A percentile compares a stretch with the other conserved stretches of the same genome.
phyloP scores from a whole-genome alignment of 1,284 basidiomycete genomes.

The Cryptococcus sp. region DNA sequence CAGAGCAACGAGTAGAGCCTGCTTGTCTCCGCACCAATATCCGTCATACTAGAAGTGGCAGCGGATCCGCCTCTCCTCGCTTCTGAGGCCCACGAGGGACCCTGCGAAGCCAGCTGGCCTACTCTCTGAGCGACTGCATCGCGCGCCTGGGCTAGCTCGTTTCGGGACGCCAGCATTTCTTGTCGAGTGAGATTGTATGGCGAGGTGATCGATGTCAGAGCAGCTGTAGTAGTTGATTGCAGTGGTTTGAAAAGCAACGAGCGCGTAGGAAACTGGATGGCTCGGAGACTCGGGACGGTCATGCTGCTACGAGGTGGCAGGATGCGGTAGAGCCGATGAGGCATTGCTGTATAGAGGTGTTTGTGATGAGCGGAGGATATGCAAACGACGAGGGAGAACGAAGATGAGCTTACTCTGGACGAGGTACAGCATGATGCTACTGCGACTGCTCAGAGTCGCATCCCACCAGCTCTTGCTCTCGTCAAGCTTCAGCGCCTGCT shows the following conservation, averaged over 20 bases:
- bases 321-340: conserved; percentile 40
- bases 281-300: conserved; percentile 22
- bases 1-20: not conserved
- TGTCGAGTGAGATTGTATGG: conserved; percentile 44
- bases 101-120: conserved; percentile 42
- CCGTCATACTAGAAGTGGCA: not conserved
- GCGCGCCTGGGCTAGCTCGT: conserved; percentile 29
- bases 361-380: not conserved
- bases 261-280: conserved; percentile 26
- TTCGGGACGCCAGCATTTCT: conserved; percentile 40
- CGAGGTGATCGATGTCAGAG: conserved; percentile 37
- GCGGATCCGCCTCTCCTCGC: not conserved
- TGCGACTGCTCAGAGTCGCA: conserved; percentile 26
- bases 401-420: conserved; percentile 45
- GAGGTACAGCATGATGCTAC: conserved; percentile 43
- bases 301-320: conserved; percentile 31
- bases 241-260: conserved; percentile 34
- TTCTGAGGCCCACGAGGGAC: conserved; percentile 33
- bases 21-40: not conserved
- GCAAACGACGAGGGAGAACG: not conserved
- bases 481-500: conserved; percentile 43
- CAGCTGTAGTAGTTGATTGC: conserved; percentile 22
- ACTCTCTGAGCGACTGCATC: conserved; percentile 35
- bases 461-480: conserved; percentile 50
- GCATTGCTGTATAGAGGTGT: conserved; percentile 36